phyloP scores from a whole-genome alignment of 345 rosid species.

The Salix suchowensis region DNA sequence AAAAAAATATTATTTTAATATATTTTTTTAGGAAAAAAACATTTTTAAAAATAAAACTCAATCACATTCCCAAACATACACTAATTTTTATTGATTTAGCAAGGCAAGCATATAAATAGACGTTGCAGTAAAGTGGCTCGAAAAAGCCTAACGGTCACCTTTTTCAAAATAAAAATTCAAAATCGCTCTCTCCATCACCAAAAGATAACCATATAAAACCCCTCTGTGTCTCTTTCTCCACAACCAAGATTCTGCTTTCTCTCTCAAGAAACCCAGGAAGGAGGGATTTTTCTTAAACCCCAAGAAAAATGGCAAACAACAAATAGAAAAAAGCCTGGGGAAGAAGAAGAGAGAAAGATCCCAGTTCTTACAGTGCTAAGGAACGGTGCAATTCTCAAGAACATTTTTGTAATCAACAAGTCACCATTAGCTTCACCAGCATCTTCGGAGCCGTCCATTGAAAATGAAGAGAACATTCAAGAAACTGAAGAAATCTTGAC shows the following conservation, averaged over 20 bases:
- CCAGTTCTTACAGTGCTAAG: constrained; percentile 62
- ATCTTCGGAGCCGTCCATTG: background rate
- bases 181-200: no score
- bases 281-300: background rate
- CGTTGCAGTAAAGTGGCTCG: constrained; percentile 9
- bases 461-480: constrained; percentile 14
- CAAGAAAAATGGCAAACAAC: no score
- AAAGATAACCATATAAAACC: no score
- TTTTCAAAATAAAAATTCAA: no score
- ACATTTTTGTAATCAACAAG: constrained; percentile 64
- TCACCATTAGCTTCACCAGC: constrained; percentile 12
- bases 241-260: background rate
- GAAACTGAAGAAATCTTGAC: constrained; percentile 53
- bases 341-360: no score
- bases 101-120: background rate
- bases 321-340: no score
- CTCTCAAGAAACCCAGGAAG: background rate
- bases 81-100: no score
- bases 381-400: constrained; percentile 76
- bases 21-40: no score
- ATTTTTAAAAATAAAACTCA: no score
- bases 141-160: no score
- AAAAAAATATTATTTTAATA: no score
- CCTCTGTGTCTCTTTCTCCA: background rate
- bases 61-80: accelerated